These are phyloP conservation scores for Sclerotiophoma versabilis DNA, from an alignment of 2,329 filamentous ascomycete genomes.

Conservation along the genomic window DNA sequence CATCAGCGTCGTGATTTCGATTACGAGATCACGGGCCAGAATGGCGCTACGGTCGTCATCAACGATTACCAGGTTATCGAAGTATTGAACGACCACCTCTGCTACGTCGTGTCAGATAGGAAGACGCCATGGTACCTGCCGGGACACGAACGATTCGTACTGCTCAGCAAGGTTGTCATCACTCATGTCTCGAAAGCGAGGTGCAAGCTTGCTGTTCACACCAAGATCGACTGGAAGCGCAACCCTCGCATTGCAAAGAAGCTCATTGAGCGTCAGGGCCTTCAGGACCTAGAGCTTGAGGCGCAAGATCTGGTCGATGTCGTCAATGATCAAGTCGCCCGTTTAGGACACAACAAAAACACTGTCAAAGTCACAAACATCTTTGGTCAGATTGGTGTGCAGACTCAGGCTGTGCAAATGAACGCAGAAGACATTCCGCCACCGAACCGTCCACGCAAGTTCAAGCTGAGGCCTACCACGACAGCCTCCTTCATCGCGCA, in stretches of 20 bases:
- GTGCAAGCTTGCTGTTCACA: slow-evolving; percentile 89
- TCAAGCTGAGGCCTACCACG: slow-evolving; percentile 59
- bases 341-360: slow-evolving; percentile 74
- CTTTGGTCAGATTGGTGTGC: slow-evolving; percentile 76
- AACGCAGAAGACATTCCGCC: slow-evolving; percentile 46
- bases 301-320: slow-evolving; percentile 78
- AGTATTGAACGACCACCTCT: slow-evolving; percentile 63
- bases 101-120: slow-evolving; percentile 71
- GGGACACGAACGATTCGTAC: slow-evolving; percentile 76
- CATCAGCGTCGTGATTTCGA: slow-evolving; percentile 79
- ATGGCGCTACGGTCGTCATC: slow-evolving; percentile 59
- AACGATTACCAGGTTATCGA: slow-evolving; percentile 89
- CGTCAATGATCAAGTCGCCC: slow-evolving; percentile 77
- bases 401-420: slow-evolving; percentile 65
- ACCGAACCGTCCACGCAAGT: slow-evolving; percentile 47
- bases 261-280: slow-evolving; percentile 69
- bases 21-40: slow-evolving; percentile 71
- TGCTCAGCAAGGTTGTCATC: slow-evolving; percentile 91
- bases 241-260: slow-evolving; percentile 51
- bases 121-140: slow-evolving; percentile 84
- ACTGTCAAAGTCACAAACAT: slow-evolving; percentile 81
- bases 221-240: slow-evolving; percentile 84
- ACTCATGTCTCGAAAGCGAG: slow-evolving; percentile 91
- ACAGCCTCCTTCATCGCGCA: slow-evolving; percentile 76
- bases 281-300: slow-evolving; percentile 75